Conservation (phyloP, 1,139 yeast genomes). For the Saccharomycopsis crataegensis region DNA sequence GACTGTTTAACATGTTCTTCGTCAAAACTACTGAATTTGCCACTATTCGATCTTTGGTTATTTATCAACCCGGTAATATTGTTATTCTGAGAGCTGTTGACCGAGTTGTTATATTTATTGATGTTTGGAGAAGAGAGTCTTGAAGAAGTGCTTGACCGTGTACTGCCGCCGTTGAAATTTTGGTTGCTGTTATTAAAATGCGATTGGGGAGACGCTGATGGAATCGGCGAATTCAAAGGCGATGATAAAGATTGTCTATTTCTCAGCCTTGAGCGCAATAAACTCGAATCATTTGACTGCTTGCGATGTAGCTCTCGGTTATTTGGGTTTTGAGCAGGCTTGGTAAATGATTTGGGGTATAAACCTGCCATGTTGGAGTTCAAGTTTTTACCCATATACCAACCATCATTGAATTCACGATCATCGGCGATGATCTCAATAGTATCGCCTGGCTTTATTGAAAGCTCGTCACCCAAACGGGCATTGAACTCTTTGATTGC, state of each 20-base stretch:
- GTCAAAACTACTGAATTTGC: slow-evolving; percentile 1
- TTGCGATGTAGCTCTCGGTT: slow-evolving; percentile 19
- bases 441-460: slow-evolving; percentile 73
- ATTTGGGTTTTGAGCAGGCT: slow-evolving; percentile 30
- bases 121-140: slow-evolving; percentile 5
- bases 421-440: slow-evolving; percentile 89
- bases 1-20: background rate
- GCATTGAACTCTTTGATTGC: slow-evolving; percentile 85
- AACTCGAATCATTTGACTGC: slow-evolving; percentile 15
- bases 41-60: background rate
- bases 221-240: slow-evolving; percentile 13
- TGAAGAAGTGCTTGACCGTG: background rate
- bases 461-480: slow-evolving; percentile 83
- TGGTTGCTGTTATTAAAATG: slow-evolving; percentile 1
- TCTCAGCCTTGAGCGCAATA: slow-evolving; percentile 55
- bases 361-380: slow-evolving; percentile 69
- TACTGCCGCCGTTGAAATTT: background rate
- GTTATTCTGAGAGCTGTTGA: slow-evolving; percentile 1
- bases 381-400: slow-evolving; percentile 87
- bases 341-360: slow-evolving; percentile 83
- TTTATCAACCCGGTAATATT: slow-evolving; percentile 2
- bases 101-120: slow-evolving; percentile 1
- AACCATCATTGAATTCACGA: slow-evolving; percentile 92
- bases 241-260: slow-evolving; percentile 26
- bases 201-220: background rate